Evolutionary conservation across 2,329 filamentous ascomycete genomes (phyloP).

Genomic region (Atkinsonella hypoxylon): DNA sequence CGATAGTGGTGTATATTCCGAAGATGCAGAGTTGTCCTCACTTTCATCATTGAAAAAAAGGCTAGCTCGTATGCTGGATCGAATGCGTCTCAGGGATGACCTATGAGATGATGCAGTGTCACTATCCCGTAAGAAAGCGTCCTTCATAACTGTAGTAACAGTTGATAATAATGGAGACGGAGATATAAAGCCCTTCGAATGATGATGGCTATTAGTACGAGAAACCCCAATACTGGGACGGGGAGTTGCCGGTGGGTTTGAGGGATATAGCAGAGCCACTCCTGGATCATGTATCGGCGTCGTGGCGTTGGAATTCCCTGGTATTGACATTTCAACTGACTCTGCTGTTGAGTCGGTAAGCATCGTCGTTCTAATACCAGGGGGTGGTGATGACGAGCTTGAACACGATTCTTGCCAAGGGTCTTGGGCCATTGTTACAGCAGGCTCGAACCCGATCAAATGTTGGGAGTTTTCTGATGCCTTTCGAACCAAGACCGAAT

Average conservation of each 20-base stretch:
- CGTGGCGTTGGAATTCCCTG: conserved; percentile 18
- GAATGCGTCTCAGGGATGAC: conserved; percentile 33
- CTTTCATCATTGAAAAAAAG: conserved; percentile 39
- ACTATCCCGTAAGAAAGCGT: conserved; percentile 37
- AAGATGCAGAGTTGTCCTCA: conserved; percentile 17
- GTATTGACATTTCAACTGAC: conserved; percentile 12
- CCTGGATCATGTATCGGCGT: conserved; percentile 21
- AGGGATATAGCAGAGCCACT: conserved; percentile 10
- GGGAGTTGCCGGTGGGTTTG: conserved; percentile 17
- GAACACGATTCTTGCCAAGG: conserved; percentile 30
- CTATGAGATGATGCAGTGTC: conserved; percentile 27
- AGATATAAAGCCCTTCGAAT: conserved; percentile 39
- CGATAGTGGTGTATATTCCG: conserved; percentile 11
- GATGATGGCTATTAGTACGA: conserved; percentile 19
- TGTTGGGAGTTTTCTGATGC: conserved; percentile 19
- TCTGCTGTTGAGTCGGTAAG: conserved; percentile 24
- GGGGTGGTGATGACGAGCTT: conserved; percentile 17
- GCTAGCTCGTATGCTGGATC: conserved; percentile 40
- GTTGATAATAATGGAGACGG: conserved; percentile 49
- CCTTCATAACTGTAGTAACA: conserved; percentile 44
- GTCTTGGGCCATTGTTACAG: conserved; percentile 28
- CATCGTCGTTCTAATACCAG: conserved; percentile 24
- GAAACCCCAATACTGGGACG: conserved; percentile 16
- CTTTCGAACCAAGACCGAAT: conserved; percentile 24
- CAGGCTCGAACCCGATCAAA: conserved; percentile 23